Conservation (phyloP, 495 filamentous ascomycete genomes). For the Pyrenula massariospora region DNA sequence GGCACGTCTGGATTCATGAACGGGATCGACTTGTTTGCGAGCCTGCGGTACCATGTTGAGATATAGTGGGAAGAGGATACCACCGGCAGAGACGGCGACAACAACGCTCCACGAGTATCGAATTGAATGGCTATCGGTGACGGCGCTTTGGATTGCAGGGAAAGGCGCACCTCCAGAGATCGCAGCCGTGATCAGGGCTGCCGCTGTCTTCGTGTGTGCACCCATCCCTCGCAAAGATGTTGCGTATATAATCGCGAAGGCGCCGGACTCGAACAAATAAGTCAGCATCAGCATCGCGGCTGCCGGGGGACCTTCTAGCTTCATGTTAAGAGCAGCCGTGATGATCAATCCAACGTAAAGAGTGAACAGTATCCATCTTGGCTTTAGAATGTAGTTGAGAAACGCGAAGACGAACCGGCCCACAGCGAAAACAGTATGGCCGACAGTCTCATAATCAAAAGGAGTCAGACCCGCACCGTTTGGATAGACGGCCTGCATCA, state of each 20-base stretch:
- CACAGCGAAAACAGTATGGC: slow-evolving; percentile 47
- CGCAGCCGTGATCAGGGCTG: slow-evolving; percentile 39
- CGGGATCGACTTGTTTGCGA: slow-evolving; percentile 50
- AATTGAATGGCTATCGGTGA: slow-evolving; percentile 17
- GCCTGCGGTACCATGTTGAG: slow-evolving; percentile 42
- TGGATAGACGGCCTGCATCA: slow-evolving; percentile 23
- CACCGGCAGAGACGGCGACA: slow-evolving; percentile 44
- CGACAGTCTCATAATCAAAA: slow-evolving; percentile 39
- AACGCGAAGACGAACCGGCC: slow-evolving; percentile 52
- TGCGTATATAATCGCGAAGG: slow-evolving; percentile 53
- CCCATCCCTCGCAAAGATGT: slow-evolving; percentile 49
- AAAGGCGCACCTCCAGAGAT: slow-evolving; percentile 46
- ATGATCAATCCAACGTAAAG: slow-evolving; percentile 44
- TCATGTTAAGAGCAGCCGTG: slow-evolving; percentile 43
- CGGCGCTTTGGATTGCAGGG: slow-evolving; percentile 33
- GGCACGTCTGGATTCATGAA: slow-evolving; percentile 9
- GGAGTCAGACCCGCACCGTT: slow-evolving; percentile 14
- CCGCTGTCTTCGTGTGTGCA: slow-evolving; percentile 45
- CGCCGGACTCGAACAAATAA: slow-evolving; percentile 49
- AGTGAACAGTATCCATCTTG: slow-evolving; percentile 48
- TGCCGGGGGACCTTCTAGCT: slow-evolving; percentile 29
- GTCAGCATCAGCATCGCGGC: slow-evolving; percentile 40
- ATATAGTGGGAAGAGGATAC: slow-evolving; percentile 48
- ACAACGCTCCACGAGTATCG: slow-evolving; percentile 44
- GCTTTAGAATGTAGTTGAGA: slow-evolving; percentile 43